phyloP scores from a whole-genome alignment of 768 basidiomycete genomes.

The Leccinum broughii region DNA sequence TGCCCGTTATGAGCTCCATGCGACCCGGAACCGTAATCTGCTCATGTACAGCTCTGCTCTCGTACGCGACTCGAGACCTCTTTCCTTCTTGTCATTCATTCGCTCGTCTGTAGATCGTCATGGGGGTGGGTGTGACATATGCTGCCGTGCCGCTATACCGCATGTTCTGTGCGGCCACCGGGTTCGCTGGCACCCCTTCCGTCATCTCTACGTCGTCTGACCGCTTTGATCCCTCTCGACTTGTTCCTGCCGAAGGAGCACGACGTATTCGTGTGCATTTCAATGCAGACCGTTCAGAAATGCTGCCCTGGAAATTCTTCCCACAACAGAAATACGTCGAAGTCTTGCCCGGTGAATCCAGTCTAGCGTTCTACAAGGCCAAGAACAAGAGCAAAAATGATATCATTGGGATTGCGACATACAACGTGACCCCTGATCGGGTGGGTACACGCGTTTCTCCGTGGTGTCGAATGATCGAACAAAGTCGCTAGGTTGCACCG shows the following conservation, averaged over 20 bases:
- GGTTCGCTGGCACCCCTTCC: conserved; percentile 93
- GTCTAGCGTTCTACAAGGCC: conserved; percentile 94
- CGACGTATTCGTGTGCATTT: conserved; percentile 91
- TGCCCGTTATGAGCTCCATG: conserved; percentile 45
- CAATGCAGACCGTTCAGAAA: conserved; percentile 88
- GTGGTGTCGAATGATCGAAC: background rate
- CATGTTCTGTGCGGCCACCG: conserved; percentile 97
- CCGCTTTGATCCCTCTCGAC: conserved; percentile 79
- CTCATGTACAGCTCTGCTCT: conserved; percentile 85
- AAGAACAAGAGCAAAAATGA: conserved; percentile 83
- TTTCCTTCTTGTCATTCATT: conserved; percentile 4
- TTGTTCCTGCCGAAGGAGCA: conserved; percentile 70
- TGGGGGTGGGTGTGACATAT: conserved; percentile 86
- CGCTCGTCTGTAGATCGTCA: conserved; percentile 55
- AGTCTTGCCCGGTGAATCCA: conserved; percentile 94
- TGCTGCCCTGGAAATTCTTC: conserved; percentile 89
- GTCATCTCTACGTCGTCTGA: conserved; percentile 64
- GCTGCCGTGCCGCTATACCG: conserved; percentile 97
- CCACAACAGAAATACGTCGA: conserved; percentile 89
- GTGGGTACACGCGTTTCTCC: conserved; percentile 45
- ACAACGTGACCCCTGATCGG: conserved; percentile 97
- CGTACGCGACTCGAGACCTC: conserved; percentile 43
- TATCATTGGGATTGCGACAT: conserved; percentile 97
- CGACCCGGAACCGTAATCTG: conserved; percentile 66
- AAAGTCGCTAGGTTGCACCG: conserved; percentile 73